A percentile compares a stretch with the other conserved stretches of the same genome.
Conservation (phyloP, 2,329 filamentous ascomycete species). For the Penicillium polonicum region DNA sequence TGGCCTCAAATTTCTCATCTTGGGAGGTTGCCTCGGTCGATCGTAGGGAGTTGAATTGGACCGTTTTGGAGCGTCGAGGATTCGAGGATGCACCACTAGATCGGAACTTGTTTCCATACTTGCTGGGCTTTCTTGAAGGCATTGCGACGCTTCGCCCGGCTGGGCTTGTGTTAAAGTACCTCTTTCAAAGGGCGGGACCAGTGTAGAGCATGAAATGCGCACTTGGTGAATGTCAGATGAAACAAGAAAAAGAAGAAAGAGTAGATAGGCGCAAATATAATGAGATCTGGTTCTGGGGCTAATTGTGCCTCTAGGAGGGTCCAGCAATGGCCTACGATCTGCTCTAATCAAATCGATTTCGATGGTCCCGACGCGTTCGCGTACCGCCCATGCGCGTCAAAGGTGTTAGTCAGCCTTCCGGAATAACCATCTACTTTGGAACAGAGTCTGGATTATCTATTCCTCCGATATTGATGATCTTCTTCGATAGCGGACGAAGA, state of each 20-base stretch:
- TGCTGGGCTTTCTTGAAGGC: constrained; percentile 56
- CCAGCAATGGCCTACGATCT: constrained; percentile 16
- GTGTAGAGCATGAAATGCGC: constrained; percentile 27
- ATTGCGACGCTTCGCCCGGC: constrained; percentile 38
- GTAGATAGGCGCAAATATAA: background rate
- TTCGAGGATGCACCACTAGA: constrained; percentile 44
- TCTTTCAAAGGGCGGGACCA: constrained; percentile 14
- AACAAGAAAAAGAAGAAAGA: background rate
- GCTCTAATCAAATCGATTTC: constrained; percentile 20
- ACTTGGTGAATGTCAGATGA: background rate
- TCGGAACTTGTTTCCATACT: constrained; percentile 62
- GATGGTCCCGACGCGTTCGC: constrained; percentile 35
- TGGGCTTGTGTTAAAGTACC: constrained; percentile 24
- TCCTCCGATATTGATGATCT: constrained; percentile 10
- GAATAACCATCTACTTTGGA: constrained; percentile 24
- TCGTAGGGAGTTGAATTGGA: constrained; percentile 71
- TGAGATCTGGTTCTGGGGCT: constrained; percentile 6
- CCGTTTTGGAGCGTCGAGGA: constrained; percentile 67
- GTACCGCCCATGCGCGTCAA: constrained; percentile 31
- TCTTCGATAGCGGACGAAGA: constrained; percentile 1
- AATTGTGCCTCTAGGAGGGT: constrained; percentile 16
- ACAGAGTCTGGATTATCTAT: constrained; percentile 8
- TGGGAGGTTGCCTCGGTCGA: constrained; percentile 82
- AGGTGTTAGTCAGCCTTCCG: constrained; percentile 25
- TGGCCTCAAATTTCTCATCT: constrained; percentile 89